Base-by-base conservation (phyloP, 768 basidiomycete species). In the Leccinum variicolor region DNA sequence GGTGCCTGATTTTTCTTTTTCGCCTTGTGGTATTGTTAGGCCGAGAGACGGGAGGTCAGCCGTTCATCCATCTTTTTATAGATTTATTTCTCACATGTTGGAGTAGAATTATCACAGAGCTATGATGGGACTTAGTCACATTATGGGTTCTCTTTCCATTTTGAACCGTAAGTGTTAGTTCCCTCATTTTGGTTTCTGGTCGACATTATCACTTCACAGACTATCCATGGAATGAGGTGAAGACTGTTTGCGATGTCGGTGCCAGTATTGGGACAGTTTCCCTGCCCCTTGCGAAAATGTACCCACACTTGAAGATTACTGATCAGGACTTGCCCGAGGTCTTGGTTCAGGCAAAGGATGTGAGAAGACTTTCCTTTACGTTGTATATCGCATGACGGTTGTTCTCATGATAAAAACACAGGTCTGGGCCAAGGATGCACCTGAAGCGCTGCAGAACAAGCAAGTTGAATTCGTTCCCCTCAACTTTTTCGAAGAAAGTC, bases 321-420 rank as follows among this genome's bases (percentile, higher is more conserved):
- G 41, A 69, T 25, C 70, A 73, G 50, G 71, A 73, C 54, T 54
- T 73, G 23, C 70, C 71, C 13, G 62, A 66, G 25, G 65, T 73
- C 10, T 45, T 72, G 15, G 54, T 11, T 8, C 62, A 57, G 14
- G 68, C 68, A 29, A 60, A 63, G 19, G 62, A 64, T 26, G 64
- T 69, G 45, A 58, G 59, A 1, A 36, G 4, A 49, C 8, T 6
- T 23, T 25, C 26, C 54, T 23, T 36, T 17, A 19, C 19, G 14
- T 25, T 31, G 34, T 19, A 4, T 26, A 17, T 48, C 21, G 13
- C 13, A 28, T 10, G 28, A 43, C 13, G 29, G 5, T 11, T 14
- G 19, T 23, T 11, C 50, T n/a, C 26, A 9, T 15, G 3, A 9
- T 3, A 8, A 6, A 23, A 15, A 53, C 45, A 25, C 45, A 63